phyloP scores from a whole-genome alignment of 1,284 basidiomycete genomes.

The Tausonia pullulans region DNA sequence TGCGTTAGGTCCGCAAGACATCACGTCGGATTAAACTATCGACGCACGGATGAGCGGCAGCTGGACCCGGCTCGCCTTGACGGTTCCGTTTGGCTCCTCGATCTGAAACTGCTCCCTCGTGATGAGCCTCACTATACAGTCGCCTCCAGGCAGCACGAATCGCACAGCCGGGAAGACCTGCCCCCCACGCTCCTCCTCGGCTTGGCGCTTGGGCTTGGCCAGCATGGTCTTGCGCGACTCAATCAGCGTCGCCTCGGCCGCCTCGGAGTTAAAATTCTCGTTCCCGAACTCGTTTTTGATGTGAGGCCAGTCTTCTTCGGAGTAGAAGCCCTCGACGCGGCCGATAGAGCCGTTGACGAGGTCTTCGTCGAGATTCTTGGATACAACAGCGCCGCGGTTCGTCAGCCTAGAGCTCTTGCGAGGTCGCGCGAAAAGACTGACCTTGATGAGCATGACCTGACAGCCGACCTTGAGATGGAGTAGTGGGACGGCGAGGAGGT shows the following conservation, averaged over 20 bases:
- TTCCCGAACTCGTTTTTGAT: conserved; percentile 16
- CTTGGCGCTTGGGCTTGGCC: conserved; percentile 22
- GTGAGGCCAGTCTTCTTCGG: conserved; percentile 23
- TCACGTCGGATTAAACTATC: not conserved
- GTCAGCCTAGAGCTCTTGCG: conserved; percentile 47
- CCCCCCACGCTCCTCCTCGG: conserved; percentile 18
- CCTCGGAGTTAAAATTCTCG: conserved; percentile 28
- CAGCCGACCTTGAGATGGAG: conserved; percentile 7
- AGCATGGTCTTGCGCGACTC: conserved; percentile 28
- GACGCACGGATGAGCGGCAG: conserved; percentile 13
- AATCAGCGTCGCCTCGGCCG: conserved; percentile 30
- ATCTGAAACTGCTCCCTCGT: conserved; percentile 6
- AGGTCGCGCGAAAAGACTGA: not conserved
- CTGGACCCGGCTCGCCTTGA: conserved; percentile 58
- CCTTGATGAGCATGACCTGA: conserved; percentile 10
- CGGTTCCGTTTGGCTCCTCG: conserved; percentile 21
- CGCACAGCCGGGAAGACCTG: conserved; percentile 60
- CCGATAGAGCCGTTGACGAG: conserved; percentile 80
- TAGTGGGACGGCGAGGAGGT: conserved; percentile 54
- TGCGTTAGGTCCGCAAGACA: not conserved
- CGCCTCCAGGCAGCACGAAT: conserved; percentile 53
- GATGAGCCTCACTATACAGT: conserved; percentile 41
- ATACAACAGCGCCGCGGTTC: conserved; percentile 49
- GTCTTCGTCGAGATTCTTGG: conserved; percentile 63
- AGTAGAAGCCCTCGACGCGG: conserved; percentile 53